Evolutionary conservation across 2,329 filamentous ascomycete genomes (phyloP).

Genomic region (Pseudocercospora musae): DNA sequence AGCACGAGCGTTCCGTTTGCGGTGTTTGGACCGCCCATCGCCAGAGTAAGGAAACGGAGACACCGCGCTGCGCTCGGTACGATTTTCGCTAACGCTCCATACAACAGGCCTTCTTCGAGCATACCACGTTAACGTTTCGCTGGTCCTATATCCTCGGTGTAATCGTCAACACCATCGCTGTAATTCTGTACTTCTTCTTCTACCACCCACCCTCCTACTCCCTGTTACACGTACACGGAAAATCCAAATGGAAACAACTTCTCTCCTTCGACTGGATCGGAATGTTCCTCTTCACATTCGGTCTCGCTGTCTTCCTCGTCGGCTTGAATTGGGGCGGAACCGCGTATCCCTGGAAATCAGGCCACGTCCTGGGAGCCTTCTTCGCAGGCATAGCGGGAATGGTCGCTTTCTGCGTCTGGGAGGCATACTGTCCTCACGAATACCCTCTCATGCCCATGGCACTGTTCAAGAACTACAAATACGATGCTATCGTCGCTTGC

Average conservation of each 20-base stretch:
- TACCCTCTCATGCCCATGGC: conserved; percentile 33
- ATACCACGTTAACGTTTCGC: conserved; percentile 14
- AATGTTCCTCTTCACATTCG: conserved; percentile 16
- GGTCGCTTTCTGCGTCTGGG: conserved; percentile 17
- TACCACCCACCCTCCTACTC: conserved; percentile 20
- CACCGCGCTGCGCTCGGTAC: too few relatives aligned
- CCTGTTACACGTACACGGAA: conserved; percentile 18
- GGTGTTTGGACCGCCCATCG: conserved; percentile 19
- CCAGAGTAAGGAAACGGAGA: conserved; percentile 4
- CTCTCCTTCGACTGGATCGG: conserved; percentile 21
- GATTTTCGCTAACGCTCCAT: too few relatives aligned
- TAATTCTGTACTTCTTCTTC: conserved; percentile 19
- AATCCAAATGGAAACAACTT: conserved; percentile 13
- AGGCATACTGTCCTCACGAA: conserved; percentile 26
- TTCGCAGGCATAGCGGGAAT: conserved; percentile 14
- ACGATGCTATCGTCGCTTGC: conserved; percentile 35
- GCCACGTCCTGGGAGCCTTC: conserved; percentile 19
- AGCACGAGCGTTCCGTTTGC: conserved; percentile 17
- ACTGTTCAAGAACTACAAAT: conserved; percentile 30
- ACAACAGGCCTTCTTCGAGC: conserved; percentile 20
- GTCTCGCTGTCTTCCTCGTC: conserved; percentile 21
- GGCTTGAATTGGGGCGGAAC: conserved; percentile 22
- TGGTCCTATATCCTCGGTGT: conserved; percentile 19
- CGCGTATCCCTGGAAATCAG: conserved; percentile 17
- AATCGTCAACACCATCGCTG: conserved; percentile 17